Percentiles rank a stretch among this genome's conserved stretches.
These are phyloP conservation scores for Alternaria longipes DNA, from an alignment of 2,329 filamentous ascomycete species.

Conservation along the genomic window DNA sequence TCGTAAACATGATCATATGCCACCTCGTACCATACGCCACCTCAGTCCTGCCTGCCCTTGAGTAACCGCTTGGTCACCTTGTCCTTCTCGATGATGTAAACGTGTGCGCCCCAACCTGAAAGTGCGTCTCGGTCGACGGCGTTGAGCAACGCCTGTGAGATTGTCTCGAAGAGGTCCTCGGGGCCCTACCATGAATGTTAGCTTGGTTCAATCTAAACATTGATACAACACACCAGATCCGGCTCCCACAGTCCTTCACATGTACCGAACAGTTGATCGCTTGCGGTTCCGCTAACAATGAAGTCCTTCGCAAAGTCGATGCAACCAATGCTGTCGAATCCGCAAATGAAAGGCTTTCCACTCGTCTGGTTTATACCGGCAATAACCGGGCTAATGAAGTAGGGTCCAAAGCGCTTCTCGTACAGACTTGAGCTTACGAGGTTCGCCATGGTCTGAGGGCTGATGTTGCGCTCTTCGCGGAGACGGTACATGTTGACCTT, in stretches of 20 bases:
- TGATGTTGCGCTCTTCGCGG: constrained; percentile 96
- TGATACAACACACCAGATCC: constrained; percentile 72
- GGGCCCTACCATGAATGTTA: constrained; percentile 67
- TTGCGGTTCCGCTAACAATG: constrained; percentile 95
- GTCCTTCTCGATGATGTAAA: constrained; percentile 99
- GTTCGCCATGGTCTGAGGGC: constrained; percentile 94
- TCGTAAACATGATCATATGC: constrained; percentile 22
- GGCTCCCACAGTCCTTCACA: constrained; percentile 99
- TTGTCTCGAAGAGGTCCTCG: constrained; percentile 97
- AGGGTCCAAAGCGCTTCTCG: constrained; percentile 94
- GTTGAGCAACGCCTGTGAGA: constrained; percentile 94
- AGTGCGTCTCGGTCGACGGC: constrained; percentile 96
- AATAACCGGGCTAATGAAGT: constrained; percentile 94
- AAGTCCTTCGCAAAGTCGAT: constrained; percentile 99
- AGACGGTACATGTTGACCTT: constrained; percentile 99
- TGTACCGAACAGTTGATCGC: constrained; percentile 97
- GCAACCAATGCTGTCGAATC: constrained; percentile 98
- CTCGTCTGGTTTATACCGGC: constrained; percentile 95
- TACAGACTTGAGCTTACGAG: constrained; percentile 87
- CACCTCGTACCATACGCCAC: constrained; percentile 20
- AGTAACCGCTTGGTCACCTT: constrained; percentile 99
- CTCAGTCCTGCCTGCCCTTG: constrained; percentile 90
- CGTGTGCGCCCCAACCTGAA: constrained; percentile 97
- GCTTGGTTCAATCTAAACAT: background rate
- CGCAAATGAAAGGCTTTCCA: constrained; percentile 96